Percentiles rank a stretch among this genome's conserved stretches.
Evolutionary conservation across 768 basidiomycete species (phyloP).

Genomic region (Termitomyces sp.): DNA sequence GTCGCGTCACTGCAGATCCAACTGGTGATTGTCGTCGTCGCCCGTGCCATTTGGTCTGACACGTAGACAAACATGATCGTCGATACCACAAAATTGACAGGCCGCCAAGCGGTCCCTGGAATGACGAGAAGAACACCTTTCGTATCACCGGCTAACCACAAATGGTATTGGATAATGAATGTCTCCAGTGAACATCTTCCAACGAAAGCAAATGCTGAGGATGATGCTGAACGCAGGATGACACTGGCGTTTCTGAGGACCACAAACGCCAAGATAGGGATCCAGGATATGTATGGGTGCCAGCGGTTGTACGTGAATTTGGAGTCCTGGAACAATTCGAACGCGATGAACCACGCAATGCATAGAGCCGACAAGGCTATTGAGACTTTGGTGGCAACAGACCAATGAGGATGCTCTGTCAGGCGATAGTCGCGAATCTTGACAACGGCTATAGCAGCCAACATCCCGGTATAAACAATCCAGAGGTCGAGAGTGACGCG

Average conservation of each 20-base stretch:
- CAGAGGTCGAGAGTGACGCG: constrained; percentile 86
- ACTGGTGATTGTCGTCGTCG: constrained; percentile 69
- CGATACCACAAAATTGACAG: constrained; percentile 77
- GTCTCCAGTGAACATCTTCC: constrained; percentile 89
- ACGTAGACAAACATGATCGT: constrained; percentile 79
- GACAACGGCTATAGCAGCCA: constrained; percentile 68
- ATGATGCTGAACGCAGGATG: constrained; percentile 67
- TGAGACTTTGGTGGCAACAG: constrained; percentile 45
- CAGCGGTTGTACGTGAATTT: constrained; percentile 86
- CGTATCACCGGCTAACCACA: constrained; percentile 84
- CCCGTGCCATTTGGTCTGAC: constrained; percentile 72
- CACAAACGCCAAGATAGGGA: constrained; percentile 79
- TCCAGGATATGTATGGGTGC: constrained; percentile 79
- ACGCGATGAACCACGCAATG: constrained; percentile 77
- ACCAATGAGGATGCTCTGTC: constrained; percentile 71
- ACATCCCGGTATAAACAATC: constrained; percentile 87
- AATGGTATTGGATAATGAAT: constrained; percentile 87
- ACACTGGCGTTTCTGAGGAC: constrained; percentile 74
- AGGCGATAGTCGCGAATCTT: constrained; percentile 73
- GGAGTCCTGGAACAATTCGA: constrained; percentile 72
- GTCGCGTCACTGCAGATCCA: constrained; percentile 46
- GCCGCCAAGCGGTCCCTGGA: constrained; percentile 70
- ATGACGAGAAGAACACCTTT: constrained; percentile 79
- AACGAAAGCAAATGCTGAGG: constrained; percentile 72
- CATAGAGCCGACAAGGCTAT: constrained; percentile 50